Evolutionary conservation across 2,329 filamentous ascomycete species (phyloP), one percentile per base, ranked within the genome.

Genomic region (Aspergillus luchuensis): DNA sequence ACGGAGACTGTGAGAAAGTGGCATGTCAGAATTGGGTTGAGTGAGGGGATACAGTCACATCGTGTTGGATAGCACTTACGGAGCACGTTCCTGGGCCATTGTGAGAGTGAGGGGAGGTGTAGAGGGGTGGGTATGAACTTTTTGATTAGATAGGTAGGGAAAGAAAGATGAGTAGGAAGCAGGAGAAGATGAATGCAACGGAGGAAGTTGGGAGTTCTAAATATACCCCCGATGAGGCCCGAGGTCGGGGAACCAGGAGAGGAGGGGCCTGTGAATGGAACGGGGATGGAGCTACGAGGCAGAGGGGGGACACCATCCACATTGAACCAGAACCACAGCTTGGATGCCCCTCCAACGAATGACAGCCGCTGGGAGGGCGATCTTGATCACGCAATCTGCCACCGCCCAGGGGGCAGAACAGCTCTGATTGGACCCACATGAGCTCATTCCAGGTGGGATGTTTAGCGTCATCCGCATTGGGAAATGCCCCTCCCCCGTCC

Each of bases 1-100:
- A 72, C 87, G 87, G 75, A 89, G 84, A 71, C 81, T 82, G 59
- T 82, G 60, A 36, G 8, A 15, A 21, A 25, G 33, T 3, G 3
- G 19, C 38, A 57, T 51, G 61, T 67, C 33, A 71, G 63, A 56
- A 59, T 50, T 38, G 25, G 56, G 21, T 11, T 5, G 17, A 52
- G 21, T 10, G 49, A 55, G 52, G 57, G 43, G 55, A 33, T 28
- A 48, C 10, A 21, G 8, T 28, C 25, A 28, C 25, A 28, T 28
- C 25, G 43, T 5, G 39, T 30, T 28, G n/a, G 33, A 54, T 39
- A 49, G 28, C 36, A 74, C 78, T 67, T 74, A 81, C 79, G 78
- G 76, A 72, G 77, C 76, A 61, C 75, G 73, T 68, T 77, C 73
- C 62, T 74, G 67, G 66, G 78, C 75, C 78, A 81, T 81, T 74